Evolutionary conservation across 352 stramenopile species (phyloP).

Genomic region (Phytophthora litchii): DNA sequence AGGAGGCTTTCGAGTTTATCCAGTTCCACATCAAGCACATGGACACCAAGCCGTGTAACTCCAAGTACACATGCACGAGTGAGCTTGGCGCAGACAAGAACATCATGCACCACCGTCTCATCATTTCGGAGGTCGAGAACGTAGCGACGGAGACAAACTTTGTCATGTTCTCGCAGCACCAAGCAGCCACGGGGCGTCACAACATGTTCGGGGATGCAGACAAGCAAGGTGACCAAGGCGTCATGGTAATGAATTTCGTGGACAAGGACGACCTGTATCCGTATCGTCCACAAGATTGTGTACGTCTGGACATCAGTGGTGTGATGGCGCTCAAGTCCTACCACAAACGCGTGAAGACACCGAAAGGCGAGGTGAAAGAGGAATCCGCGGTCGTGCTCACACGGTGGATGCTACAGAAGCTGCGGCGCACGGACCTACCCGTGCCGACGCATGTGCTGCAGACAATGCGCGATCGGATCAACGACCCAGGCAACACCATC

Average conservation of each 20-base stretch:
- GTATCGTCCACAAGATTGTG: constrained; percentile 31
- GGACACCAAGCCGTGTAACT: constrained; percentile 31
- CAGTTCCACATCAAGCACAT: constrained; percentile 52
- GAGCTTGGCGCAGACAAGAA: constrained; percentile 30
- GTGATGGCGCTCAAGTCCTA: constrained; percentile 41
- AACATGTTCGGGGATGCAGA: constrained; percentile 8
- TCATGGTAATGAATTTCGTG: constrained; percentile 46
- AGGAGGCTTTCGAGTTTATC: constrained; percentile 44
- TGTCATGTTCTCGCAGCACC: constrained; percentile 44
- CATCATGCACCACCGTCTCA: constrained; percentile 44
- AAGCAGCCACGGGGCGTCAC: constrained; percentile 1
- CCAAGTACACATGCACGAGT: constrained; percentile 41
- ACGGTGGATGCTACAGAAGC: constrained; percentile 35
- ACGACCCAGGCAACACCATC: constrained; percentile 38
- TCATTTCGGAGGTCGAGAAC: constrained; percentile 40
- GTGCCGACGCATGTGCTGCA: constrained; percentile 32
- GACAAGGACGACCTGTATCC: constrained; percentile 46
- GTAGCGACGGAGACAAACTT: constrained; percentile 47
- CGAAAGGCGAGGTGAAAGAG: constrained; percentile 26
- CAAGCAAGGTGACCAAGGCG: constrained; percentile 25
- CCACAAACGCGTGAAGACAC: constrained; percentile 27
- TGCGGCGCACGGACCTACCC: constrained; percentile 28
- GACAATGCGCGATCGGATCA: constrained; percentile 41
- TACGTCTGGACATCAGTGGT: constrained; percentile 40
- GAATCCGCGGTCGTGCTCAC: constrained; percentile 35